Conservation (phyloP, 768 basidiomycete species). For the Coprinopsis marcescibilis region DNA sequence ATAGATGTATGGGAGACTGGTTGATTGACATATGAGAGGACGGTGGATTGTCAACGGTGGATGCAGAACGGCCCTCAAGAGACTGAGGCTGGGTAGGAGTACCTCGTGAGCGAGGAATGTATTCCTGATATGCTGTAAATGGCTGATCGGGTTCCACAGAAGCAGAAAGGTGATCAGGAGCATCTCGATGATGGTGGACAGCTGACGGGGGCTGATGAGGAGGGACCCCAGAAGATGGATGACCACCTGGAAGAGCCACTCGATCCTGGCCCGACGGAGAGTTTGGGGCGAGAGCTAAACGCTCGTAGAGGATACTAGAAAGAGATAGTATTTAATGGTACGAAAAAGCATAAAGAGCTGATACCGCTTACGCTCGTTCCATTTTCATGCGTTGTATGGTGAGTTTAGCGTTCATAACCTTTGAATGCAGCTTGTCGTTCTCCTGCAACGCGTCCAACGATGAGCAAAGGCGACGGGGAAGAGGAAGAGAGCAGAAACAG, state of each 20-base stretch:
- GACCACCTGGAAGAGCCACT: conserved; percentile 25
- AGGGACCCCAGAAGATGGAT: conserved; percentile 26
- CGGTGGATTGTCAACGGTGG: conserved; percentile 42
- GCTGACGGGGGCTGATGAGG: conserved; percentile 30
- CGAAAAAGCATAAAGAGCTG: conserved; percentile 16
- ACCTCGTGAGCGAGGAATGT: conserved; percentile 22
- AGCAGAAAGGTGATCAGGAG: conserved; percentile 33
- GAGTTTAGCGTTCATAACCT: conserved; percentile 72
- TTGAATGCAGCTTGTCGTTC: conserved; percentile 83
- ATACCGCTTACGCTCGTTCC: conserved; percentile 76
- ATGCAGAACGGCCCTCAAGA: conserved; percentile 36
- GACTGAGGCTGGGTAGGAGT: conserved; percentile 42
- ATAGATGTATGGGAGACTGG: conserved; percentile 39
- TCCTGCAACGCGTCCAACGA: conserved; percentile 48
- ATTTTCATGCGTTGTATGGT: conserved; percentile 84
- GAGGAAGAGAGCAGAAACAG: conserved; percentile 24
- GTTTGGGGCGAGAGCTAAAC: conserved; percentile 56
- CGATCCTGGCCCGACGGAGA: conserved; percentile 46
- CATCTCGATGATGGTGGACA: conserved; percentile 30
- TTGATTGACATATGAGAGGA: conserved; percentile 34
- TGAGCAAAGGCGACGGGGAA: conserved; percentile 13
- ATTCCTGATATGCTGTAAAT: conserved; percentile 9
- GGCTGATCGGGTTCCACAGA: conserved; percentile 40
- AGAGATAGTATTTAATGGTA: conserved; percentile 14
- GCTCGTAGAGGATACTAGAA: conserved; percentile 67